Conservation (phyloP, 345 rosid genomes). For the Ricinus communis region DNA sequence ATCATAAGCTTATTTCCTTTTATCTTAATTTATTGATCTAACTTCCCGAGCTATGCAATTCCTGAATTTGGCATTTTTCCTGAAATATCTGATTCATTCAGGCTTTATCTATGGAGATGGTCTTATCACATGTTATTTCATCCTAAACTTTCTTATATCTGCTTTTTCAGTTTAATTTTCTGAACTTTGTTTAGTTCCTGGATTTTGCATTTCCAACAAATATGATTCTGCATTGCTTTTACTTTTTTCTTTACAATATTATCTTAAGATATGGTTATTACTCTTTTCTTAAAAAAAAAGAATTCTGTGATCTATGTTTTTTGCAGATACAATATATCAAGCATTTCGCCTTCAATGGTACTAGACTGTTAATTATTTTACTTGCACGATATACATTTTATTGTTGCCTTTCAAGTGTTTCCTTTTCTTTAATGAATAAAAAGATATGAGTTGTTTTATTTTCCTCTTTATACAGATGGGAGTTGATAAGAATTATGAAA, state of each 20-base stretch:
- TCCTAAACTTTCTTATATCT: not conserved
- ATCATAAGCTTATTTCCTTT: not conserved
- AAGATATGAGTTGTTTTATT: not conserved
- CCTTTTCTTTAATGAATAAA: too few relatives aligned
- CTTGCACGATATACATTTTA: constrained; percentile 5
- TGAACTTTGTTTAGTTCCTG: not conserved
- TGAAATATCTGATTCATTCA: too few relatives aligned
- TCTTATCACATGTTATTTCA: not conserved
- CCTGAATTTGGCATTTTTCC: not conserved
- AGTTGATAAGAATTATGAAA: constrained; percentile 59
- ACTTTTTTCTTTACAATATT: not conserved
- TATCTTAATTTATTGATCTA: not conserved
- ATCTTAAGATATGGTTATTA: not conserved
- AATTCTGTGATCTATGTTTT: constrained; percentile 4
- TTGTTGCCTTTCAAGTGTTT: not conserved
- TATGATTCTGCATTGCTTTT: not conserved
- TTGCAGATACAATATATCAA: constrained; percentile 71
- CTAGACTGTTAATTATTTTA: constrained; percentile 6
- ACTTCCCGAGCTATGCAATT: not conserved
- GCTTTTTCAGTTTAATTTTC: not conserved
- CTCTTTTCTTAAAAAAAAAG: too few relatives aligned
- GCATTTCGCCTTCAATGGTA: constrained; percentile 87
- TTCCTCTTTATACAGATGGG: constrained; percentile 38
- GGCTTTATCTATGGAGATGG: too few relatives aligned
- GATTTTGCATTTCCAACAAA: not conserved